Conservation (phyloP, 108 stramenopile species). For the Cyclotella baltica region DNA sequence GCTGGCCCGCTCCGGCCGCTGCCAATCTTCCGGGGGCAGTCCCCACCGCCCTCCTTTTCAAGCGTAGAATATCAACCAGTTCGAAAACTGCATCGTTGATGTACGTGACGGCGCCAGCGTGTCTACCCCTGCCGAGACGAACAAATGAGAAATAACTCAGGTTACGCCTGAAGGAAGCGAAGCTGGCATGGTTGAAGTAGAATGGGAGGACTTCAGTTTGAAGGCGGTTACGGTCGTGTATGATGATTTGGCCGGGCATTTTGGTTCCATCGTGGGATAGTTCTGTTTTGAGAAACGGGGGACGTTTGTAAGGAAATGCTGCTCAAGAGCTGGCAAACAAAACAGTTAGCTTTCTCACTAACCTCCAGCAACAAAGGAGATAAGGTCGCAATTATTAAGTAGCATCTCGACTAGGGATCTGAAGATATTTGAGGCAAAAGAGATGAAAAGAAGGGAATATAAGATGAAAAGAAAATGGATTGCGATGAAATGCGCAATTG, state of each 20-base stretch:
- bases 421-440: background rate
- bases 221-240: constrained; percentile 81
- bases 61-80: constrained; percentile 75
- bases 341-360: background rate
- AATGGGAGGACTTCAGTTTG: constrained; percentile 76
- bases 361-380: constrained; percentile 12
- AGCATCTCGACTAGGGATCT: constrained; percentile 11
- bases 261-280: background rate
- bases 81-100: constrained; percentile 76
- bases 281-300: background rate
- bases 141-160: constrained; percentile 87
- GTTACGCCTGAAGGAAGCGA: constrained; percentile 88
- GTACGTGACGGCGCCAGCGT: constrained; percentile 72
- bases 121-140: constrained; percentile 76
- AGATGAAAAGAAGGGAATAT: background rate
- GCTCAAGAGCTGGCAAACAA: background rate
- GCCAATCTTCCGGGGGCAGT: background rate
- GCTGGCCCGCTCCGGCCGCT: background rate
- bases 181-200: constrained; percentile 88
- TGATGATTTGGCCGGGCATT: constrained; percentile 69
- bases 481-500: no score
- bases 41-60: constrained; percentile 59
- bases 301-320: background rate
- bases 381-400: background rate
- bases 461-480: background rate